Evolutionary conservation across 73 alveolate species (phyloP).

Genomic region (Uronychia binucleata): DNA sequence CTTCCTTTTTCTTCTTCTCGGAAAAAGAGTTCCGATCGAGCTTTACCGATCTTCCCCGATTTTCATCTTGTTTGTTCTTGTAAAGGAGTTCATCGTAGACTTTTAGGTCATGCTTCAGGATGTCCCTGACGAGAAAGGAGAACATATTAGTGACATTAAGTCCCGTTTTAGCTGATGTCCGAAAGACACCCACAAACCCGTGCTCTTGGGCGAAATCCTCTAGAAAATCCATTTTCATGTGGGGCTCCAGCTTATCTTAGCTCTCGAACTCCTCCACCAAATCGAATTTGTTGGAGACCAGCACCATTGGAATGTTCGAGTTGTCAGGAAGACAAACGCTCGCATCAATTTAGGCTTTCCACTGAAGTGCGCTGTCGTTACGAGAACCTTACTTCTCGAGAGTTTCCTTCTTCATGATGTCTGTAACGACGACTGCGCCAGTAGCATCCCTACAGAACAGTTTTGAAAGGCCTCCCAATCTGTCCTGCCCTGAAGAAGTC

Average conservation of each 20-base stretch:
- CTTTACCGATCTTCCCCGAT: background rate
- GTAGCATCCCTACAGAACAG: constrained; percentile 79
- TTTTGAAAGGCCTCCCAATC: constrained; percentile 69
- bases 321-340: constrained; percentile 14
- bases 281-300: constrained; percentile 53
- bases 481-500: constrained; percentile 65
- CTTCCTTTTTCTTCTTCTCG: background rate
- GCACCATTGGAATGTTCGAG: constrained; percentile 54
- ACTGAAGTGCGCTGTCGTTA: constrained; percentile 3
- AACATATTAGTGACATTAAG: constrained; percentile 60
- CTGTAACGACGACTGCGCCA: constrained; percentile 76
- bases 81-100: background rate
- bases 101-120: constrained; percentile 26
- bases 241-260: constrained; percentile 35
- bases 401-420: constrained; percentile 34
- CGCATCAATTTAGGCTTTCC: constrained; percentile 58
- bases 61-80: background rate
- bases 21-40: background rate
- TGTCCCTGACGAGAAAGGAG: constrained; percentile 58
- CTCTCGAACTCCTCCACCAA: constrained; percentile 30
- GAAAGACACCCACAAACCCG: constrained; percentile 60
- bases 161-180: constrained; percentile 75
- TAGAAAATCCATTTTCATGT: constrained; percentile 63
- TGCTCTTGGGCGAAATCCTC: constrained; percentile 66
- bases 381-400: constrained; percentile 12